Base-by-base conservation (phyloP, 2,329 filamentous ascomycete species). In the Neospermospora avenae region DNA sequence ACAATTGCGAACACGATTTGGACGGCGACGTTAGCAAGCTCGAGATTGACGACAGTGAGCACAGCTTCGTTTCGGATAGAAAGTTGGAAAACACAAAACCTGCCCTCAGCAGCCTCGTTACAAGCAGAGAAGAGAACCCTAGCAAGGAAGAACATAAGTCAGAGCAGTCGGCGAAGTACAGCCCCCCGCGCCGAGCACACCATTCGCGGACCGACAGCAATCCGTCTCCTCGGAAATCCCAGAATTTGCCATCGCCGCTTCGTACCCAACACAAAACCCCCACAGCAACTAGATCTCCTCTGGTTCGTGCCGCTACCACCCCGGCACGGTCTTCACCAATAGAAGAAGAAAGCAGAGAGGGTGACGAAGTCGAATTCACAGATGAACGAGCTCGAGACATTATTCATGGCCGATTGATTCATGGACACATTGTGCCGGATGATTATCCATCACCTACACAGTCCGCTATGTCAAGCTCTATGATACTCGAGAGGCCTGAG, bases 351-450 rank as follows among this genome's bases (percentile, higher is more conserved):
- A 18, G 20, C 10, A 44, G 31, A 44, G 55, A 57, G 16, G 53
- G 41, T 13, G 53, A 55, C 11, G 55, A 49, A 31, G 44, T 20
- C 1, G 68, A 73, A 44, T 74, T 72, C 61, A 73, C 71, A 57
- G 91, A 96, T 69, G 84, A 90, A 73, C 88, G 90, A 60, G 91
- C 91, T 18, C 84, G 88, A 42, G 93, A 98, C 72, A 93, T 99
- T 51, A 96, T 93, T 44, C 93, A 93, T 60, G 93, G 91, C 10
- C 88, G 95, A 56, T 81, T 99, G 45, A 85, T 98, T 8, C 92
- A 97, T 68, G 95, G 95, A 14, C 95, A 98, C 72, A 89, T 99
- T 67, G 95, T 99, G 11, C 91, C 96, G 64, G 95, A 97, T 72
- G 89, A 96, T 72, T 93, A 92, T 70, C 89, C 89, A 2, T 96